These are phyloP conservation scores for Trypanosoma congolense DNA, from an alignment of 208 protist species.

Conservation along the genomic window DNA sequence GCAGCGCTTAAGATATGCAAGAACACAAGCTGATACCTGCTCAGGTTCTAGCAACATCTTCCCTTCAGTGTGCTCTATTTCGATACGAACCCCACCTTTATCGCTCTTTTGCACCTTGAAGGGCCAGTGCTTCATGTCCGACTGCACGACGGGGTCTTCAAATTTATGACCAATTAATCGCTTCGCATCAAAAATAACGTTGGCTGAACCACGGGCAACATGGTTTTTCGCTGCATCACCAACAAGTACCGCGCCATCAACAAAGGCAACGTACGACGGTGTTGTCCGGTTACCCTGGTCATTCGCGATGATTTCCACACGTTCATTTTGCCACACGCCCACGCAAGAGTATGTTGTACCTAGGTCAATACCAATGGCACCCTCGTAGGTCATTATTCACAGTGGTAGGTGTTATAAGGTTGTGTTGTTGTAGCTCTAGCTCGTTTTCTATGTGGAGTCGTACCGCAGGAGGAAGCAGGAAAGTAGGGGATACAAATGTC, in stretches of 20 bases:
- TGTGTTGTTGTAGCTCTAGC: too few relatives aligned
- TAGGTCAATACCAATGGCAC: constrained; percentile 87
- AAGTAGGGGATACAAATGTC: too few relatives aligned
- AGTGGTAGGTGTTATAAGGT: constrained; percentile 31
- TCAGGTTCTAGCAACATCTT: constrained; percentile 92
- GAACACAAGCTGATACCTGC: constrained; percentile 96
- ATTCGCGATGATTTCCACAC: constrained; percentile 98
- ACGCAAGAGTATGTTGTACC: constrained; percentile 96
- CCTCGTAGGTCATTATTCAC: constrained; percentile 31
- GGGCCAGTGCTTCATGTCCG: constrained; percentile 93
- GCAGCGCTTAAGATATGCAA: constrained; percentile 90
- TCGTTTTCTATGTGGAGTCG: too few relatives aligned
- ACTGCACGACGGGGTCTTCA: constrained; percentile 82
- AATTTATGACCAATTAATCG: constrained; percentile 92
- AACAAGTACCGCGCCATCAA: constrained; percentile 92
- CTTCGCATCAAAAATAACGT: constrained; percentile 96
- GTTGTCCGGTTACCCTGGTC: constrained; percentile 99
- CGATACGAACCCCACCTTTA: constrained; percentile 37
- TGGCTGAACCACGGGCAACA: constrained; percentile 75
- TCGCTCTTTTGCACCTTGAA: constrained; percentile 82
- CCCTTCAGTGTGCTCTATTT: constrained; percentile 64
- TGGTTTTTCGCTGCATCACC: constrained; percentile 95
- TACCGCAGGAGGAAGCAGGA: too few relatives aligned
- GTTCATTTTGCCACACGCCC: constrained; percentile 92
- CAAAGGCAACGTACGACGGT: constrained; percentile 99